Conservation (phyloP, 2,329 filamentous ascomycete species). For the Aspergillus aculeatinus region DNA sequence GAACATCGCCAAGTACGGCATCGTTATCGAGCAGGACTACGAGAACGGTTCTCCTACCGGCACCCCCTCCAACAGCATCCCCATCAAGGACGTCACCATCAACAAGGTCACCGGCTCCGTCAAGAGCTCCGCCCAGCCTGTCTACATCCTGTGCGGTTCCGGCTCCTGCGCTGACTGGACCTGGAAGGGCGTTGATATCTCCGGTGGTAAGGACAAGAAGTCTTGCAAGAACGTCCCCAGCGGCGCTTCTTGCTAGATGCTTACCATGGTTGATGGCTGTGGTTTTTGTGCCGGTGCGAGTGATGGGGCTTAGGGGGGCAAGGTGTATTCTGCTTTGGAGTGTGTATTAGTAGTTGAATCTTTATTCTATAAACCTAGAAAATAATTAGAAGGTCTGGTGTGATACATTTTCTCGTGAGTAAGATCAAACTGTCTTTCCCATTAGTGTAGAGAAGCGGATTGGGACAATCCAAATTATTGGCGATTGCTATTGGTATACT, state of each 20-base stretch:
- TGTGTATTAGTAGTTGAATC: too few relatives aligned
- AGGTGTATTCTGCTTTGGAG: too few relatives aligned
- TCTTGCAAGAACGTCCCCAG: neutral
- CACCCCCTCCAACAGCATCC: slow-evolving; percentile 39
- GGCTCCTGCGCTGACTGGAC: slow-evolving; percentile 40
- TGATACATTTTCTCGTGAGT: too few relatives aligned
- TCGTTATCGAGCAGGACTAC: slow-evolving; percentile 55
- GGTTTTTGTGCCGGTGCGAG: too few relatives aligned
- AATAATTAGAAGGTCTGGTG: too few relatives aligned
- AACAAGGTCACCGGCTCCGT: slow-evolving; percentile 38
- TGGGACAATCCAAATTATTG: too few relatives aligned
- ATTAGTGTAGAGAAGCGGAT: too few relatives aligned
- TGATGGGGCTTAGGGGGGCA: too few relatives aligned
- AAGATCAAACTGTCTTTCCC: too few relatives aligned
- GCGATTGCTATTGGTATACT: too few relatives aligned
- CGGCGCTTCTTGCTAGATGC: slow-evolving; percentile 6
- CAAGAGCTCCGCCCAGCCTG: slow-evolving; percentile 29
- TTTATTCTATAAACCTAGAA: too few relatives aligned
- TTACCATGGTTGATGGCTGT: too few relatives aligned
- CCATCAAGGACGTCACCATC: slow-evolving; percentile 36
- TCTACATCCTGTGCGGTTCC: slow-evolving; percentile 41
- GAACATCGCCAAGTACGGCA: slow-evolving; percentile 52
- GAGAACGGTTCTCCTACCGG: slow-evolving; percentile 48
- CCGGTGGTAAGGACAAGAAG: slow-evolving; percentile 27
- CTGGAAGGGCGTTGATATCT: slow-evolving; percentile 39